Evolutionary conservation across 116 monocot genomes (phyloP).

Genomic region (Trichopus zeylanicus): DNA sequence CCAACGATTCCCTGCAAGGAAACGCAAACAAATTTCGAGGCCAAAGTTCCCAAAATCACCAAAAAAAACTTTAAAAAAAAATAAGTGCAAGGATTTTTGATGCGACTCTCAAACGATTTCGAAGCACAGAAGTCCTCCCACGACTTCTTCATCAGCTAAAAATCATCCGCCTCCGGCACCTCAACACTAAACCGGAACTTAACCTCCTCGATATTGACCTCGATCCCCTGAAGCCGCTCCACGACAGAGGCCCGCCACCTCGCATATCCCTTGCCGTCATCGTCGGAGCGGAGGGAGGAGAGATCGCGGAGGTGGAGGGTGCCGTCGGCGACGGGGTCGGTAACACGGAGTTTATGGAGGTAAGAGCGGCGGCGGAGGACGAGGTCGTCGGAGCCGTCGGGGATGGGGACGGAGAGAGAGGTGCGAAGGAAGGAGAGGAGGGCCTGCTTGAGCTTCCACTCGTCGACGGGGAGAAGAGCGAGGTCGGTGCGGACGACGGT

Average conservation of each 20-base stretch:
- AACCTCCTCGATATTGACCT: slow-evolving; percentile 79
- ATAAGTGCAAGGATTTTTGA: neutral
- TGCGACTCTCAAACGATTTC: slow-evolving; percentile 25
- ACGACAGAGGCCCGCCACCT: slow-evolving; percentile 54
- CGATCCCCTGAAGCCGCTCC: slow-evolving; percentile 51
- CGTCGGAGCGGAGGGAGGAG: slow-evolving; percentile 18
- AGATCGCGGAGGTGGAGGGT: slow-evolving; percentile 58
- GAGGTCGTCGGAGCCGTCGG: slow-evolving; percentile 66
- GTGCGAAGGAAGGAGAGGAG: slow-evolving; percentile 78
- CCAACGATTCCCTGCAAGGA: slow-evolving; percentile 32
- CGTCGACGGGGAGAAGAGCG: slow-evolving; percentile 75
- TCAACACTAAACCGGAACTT: slow-evolving; percentile 61
- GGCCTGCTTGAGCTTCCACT: slow-evolving; percentile 76
- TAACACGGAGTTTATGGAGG: slow-evolving; percentile 76
- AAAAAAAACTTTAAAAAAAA: neutral
- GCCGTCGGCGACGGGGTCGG: slow-evolving; percentile 74
- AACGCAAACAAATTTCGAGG: neutral
- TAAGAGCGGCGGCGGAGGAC: slow-evolving; percentile 45
- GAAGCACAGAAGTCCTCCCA: slow-evolving; percentile 73
- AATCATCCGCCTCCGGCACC: slow-evolving; percentile 55
- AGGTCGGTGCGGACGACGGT: slow-evolving; percentile 85
- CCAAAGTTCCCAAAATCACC: neutral
- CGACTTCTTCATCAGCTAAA: slow-evolving; percentile 50
- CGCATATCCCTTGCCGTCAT: slow-evolving; percentile 32
- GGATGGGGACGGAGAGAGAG: slow-evolving; percentile 34